phyloP scores from a whole-genome alignment of 2,329 filamentous ascomycete genomes.

The Aspergillus fructus region DNA sequence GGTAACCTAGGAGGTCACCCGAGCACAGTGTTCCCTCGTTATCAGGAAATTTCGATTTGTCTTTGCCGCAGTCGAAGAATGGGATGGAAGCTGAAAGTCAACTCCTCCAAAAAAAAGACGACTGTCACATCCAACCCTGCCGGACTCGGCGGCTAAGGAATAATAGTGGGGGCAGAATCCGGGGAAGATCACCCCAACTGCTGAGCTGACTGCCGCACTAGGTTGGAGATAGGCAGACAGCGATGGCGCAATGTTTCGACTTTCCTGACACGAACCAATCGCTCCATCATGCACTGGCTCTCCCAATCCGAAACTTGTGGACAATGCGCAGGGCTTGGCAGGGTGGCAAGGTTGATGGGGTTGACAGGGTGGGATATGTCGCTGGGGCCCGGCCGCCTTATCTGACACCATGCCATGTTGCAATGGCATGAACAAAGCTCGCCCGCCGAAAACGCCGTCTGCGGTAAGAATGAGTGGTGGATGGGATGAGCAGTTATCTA shows the following conservation, averaged over 20 bases:
- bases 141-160: constrained; percentile 5
- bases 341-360: not conserved
- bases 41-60: not conserved
- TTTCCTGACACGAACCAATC: not conserved
- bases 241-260: not conserved
- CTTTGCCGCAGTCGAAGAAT: too few species aligned
- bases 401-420: constrained; percentile 1
- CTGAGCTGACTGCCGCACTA: not conserved
- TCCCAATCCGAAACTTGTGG: not conserved
- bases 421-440: not conserved
- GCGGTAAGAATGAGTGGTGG: not conserved
- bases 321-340: not conserved
- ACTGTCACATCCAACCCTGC: too few species aligned
- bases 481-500: not conserved
- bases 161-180: constrained; percentile 18
- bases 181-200: constrained; percentile 10
- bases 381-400: not conserved
- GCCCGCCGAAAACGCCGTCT: not conserved
- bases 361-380: not conserved
- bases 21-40: not conserved
- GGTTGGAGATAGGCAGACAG: not conserved
- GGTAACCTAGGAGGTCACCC: constrained; percentile 7
- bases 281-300: not conserved
- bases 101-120: too few species aligned
- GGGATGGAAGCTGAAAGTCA: too few species aligned